Evolutionary conservation across 139 green algal genomes (phyloP), one percentile per base, ranked within the genome.

Genomic region (Chlorella vulgaris): DNA sequence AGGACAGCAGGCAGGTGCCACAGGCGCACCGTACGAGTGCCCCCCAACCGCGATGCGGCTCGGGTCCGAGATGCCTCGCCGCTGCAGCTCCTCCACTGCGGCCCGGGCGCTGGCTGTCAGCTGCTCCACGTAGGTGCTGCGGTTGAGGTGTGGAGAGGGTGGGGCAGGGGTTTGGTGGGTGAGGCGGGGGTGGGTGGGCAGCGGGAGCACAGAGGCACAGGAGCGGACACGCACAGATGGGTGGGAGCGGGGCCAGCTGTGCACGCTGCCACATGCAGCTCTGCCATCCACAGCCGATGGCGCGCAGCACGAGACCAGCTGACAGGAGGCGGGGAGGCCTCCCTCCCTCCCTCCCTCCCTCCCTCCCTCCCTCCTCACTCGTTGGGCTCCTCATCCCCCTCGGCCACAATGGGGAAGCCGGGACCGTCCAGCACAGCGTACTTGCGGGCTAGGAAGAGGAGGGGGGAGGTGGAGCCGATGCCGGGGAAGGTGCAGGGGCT

Each of bases 121-220:
- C 93, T 99, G 97, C 89, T 99, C 89, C 51, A 98, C 83, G 82
- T 96, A 99, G 0, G 94, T 98, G 89, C n/a, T 99, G 13, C 15
- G 47, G 47, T 15, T 24, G 47, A 55, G 47, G 47, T 24, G 47
- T 10, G 47, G 47, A 55, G 47, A 10, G 15, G 47, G 47, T 10
- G 47, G 47, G 47, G 47, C 13, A 15, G 47, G 47, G 47, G 47
- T 10, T 10, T 10, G 47, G 15, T 24, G 47, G 15, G 47, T 24
- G 47, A 55, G 47, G 10, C 47, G 10, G 10, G 47, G 10, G 47
- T 15, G 13, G 10, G n/a, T n/a, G n/a, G n/a, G n/a, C n/a, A n/a
- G n/a, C n/a, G n/a, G n/a, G n/a, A 15, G 47, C 47, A 55, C 13
- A 15, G 13, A 55, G 10, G 10, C 13, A 10, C 15, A 15, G 47